Evolutionary conservation across 192 early-diverging fungal species (phyloP).

Genomic region (Backusella tarrabulga): DNA sequence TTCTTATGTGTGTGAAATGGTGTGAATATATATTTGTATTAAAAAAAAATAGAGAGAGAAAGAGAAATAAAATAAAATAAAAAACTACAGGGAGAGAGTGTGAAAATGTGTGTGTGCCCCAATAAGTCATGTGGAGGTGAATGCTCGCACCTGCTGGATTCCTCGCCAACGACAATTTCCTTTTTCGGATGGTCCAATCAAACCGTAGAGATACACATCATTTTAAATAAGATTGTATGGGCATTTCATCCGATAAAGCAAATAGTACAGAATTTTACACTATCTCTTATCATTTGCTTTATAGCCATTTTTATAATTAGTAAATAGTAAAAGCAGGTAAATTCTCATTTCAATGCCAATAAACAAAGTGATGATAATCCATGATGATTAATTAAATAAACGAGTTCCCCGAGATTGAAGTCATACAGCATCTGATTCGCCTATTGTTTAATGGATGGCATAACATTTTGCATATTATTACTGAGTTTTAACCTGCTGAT

Average conservation of each 20-base stretch:
- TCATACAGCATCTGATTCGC: not conserved
- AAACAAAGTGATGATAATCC: not conserved
- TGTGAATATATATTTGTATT: not conserved
- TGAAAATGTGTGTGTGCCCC: not conserved
- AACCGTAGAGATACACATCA: not conserved
- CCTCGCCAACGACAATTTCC: not conserved
- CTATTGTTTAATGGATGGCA: not conserved
- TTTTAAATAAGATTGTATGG: not conserved
- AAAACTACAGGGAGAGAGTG: not conserved
- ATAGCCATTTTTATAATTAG: not conserved
- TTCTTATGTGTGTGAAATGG: not conserved
- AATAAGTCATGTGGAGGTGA: not conserved
- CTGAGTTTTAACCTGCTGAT: not conserved
- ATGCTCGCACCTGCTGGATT: not conserved
- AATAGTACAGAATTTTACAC: too few relatives aligned
- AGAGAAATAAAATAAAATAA: not conserved
- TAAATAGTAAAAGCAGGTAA: too few relatives aligned
- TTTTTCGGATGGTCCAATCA: not conserved
- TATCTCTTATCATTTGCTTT: too few relatives aligned
- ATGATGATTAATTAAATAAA: not conserved
- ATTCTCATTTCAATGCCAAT: too few relatives aligned
- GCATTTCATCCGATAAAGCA: not conserved
- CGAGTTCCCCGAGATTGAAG: not conserved
- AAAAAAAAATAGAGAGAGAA: not conserved
- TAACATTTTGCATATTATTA: not conserved